Percentiles rank a stretch among this genome's conserved stretches.
Conservation (phyloP, 257 asterid species). For the Solanum chilense region DNA sequence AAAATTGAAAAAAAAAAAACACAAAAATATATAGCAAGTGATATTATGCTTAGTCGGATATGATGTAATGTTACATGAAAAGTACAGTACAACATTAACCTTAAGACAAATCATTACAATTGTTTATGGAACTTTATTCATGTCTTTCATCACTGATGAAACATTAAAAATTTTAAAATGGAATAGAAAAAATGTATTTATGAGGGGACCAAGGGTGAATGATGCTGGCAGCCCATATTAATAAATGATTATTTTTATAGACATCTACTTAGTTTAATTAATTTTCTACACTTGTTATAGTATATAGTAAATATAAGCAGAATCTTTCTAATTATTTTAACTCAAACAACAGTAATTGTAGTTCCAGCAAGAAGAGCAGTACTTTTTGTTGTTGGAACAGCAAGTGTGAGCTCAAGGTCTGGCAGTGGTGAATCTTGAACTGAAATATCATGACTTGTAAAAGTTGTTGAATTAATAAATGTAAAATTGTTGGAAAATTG, state of each 20-base stretch:
- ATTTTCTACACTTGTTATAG: neutral
- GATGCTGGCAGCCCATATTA: neutral
- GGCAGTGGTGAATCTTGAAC: neutral
- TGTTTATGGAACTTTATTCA: neutral
- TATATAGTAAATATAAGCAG: neutral
- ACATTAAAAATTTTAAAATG: neutral
- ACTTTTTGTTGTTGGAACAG: neutral
- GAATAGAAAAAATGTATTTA: neutral
- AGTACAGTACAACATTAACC: neutral
- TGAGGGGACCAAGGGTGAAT: neutral
- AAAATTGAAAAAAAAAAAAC: too few species aligned
- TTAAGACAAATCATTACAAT: neutral
- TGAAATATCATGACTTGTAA: neutral
- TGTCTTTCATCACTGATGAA: neutral
- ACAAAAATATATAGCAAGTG: neutral
- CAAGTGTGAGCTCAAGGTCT: slow-evolving; percentile 14
- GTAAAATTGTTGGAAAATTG: neutral
- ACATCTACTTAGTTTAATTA: neutral
- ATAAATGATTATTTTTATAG: neutral
- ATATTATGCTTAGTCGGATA: neutral
- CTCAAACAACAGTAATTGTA: slow-evolving; percentile 3
- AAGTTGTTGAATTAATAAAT: neutral
- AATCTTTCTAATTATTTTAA: neutral
- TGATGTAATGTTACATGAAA: neutral
- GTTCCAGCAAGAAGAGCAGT: neutral